phyloP scores from a whole-genome alignment of 306 rosid genomes.

The Vigna radiata region DNA sequence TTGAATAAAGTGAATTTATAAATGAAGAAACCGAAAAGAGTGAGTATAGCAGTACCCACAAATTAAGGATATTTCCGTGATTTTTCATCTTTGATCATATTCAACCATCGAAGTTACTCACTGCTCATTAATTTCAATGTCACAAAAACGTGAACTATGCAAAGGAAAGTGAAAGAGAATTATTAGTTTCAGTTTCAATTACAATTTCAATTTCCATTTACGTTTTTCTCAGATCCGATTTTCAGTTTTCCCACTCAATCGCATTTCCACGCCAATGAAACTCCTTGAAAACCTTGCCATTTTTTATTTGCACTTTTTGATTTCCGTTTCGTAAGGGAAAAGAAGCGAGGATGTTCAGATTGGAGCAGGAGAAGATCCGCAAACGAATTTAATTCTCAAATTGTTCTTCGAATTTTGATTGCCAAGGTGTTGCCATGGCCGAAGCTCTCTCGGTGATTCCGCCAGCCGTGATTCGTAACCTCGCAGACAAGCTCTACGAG shows the following conservation, averaged over 20 bases:
- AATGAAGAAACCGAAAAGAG: too few relatives aligned
- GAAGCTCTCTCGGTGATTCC: conserved; percentile 75
- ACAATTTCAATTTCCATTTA: neutral
- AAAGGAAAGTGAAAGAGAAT: neutral
- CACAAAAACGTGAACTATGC: conserved; percentile 14
- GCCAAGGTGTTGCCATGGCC: conserved; percentile 63
- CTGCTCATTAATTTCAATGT: conserved; percentile 11
- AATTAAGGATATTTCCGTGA: conserved; percentile 28
- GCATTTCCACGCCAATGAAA: conserved; percentile 35
- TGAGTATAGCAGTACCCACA: neutral
- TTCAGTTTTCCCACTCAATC: conserved; percentile 23
- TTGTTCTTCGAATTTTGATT: neutral
- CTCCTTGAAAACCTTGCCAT: neutral
- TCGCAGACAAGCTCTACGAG: conserved; percentile 96
- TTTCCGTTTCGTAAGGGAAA: conserved; percentile 8
- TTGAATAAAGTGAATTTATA: too few relatives aligned
- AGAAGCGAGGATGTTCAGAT: conserved; percentile 37
- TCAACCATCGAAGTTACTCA: neutral
- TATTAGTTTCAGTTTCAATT: neutral
- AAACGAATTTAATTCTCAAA: conserved; percentile 47
- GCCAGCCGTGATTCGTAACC: conserved; percentile 83
- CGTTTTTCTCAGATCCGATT: conserved; percentile 38
- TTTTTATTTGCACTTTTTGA: conserved; percentile 2
- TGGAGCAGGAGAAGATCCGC: conserved; percentile 52
- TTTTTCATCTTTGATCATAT: conserved; percentile 7